Base-by-base conservation (phyloP, 2,329 filamentous ascomycete species). In the Hymenoscyphus fructigenus region DNA sequence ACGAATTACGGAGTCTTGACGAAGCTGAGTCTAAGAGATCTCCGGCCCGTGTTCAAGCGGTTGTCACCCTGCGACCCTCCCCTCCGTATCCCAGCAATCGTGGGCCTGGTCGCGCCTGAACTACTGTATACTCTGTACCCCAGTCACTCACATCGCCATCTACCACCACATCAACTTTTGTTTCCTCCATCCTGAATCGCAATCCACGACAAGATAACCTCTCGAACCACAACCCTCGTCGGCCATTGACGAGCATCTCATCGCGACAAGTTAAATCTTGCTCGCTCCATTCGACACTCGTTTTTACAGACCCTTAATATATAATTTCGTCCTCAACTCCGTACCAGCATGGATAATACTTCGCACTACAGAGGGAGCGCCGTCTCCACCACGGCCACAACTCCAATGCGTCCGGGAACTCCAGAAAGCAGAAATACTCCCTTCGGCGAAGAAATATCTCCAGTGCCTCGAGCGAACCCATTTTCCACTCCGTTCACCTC, bases 401-500 rank as follows among this genome's bases (percentile, higher is more conserved):
- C 76, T 26, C 76, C 76, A 63, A 70, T 74, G 61, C 71, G 76
- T 55, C 71, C 77, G 53, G 74, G 75, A 41, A 79, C 77, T n/a
- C 78, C 78, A 60, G 76, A 78, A 59, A 75, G 68, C 68, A 72
- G 68, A 59, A 68, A 56, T n/a, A 70, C 71, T 64, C 70, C 71
- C 5, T 75, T 71, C 41, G 60, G 60, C 53, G 73, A 75, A 10
- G 70, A 73, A n/a, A 74, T 73, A 36, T 67, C 70, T 10, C 70
- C 70, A 28, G 69, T 69, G 17, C 70, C 71, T 14, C 63, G 61
- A 65, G 7, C 59, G 12, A 74, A 75, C 56, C 72, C 72, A 15
- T 76, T 75, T 64, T 53, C 67, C 2, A 70, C 74, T 29, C 80
- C 80, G 4, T 78, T 79, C 72, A 75, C 70, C 62, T 82, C 80